These are phyloP conservation scores for Neurospora sublineolata DNA, from an alignment of 495 filamentous ascomycete species.

Conservation along the genomic window DNA sequence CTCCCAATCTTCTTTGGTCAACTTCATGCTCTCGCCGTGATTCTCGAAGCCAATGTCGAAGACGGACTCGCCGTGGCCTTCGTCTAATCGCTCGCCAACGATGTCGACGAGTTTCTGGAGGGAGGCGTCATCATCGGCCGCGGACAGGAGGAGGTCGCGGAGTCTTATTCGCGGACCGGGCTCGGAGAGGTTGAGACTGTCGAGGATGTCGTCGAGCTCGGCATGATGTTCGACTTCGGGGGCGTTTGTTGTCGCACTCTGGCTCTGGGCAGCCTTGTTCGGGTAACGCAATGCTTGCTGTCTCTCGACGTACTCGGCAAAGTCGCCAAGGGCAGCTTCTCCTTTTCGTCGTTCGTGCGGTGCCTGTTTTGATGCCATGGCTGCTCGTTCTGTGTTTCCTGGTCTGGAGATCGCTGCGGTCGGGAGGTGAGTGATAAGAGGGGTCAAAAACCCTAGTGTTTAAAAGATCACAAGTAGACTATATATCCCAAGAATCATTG, in stretches of 20 bases:
- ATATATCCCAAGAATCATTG: conserved; percentile 13
- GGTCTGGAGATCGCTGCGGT: conserved; percentile 14
- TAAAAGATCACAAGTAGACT: not conserved
- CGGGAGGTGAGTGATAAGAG: not conserved
- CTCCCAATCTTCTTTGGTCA: conserved; percentile 70
- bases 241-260: conserved; percentile 23
- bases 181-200: conserved; percentile 74
- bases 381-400: conserved; percentile 31
- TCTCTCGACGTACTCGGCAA: conserved; percentile 94
- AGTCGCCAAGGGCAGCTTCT: conserved; percentile 86
- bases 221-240: conserved; percentile 56
- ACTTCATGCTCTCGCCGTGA: conserved; percentile 80
- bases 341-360: conserved; percentile 73
- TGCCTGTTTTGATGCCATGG: conserved; percentile 48
- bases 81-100: conserved; percentile 56
- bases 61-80: conserved; percentile 82
- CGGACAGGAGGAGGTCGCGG: conserved; percentile 64
- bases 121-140: conserved; percentile 42
- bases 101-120: conserved; percentile 49
- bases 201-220: conserved; percentile 80
- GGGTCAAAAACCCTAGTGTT: not conserved
- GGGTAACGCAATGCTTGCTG: conserved; percentile 63
- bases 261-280: conserved; percentile 23
- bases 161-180: conserved; percentile 54
- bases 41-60: conserved; percentile 92